These are phyloP conservation scores for Chlorencoelia australis DNA, from an alignment of 2,329 filamentous ascomycete species.

Conservation along the genomic window DNA sequence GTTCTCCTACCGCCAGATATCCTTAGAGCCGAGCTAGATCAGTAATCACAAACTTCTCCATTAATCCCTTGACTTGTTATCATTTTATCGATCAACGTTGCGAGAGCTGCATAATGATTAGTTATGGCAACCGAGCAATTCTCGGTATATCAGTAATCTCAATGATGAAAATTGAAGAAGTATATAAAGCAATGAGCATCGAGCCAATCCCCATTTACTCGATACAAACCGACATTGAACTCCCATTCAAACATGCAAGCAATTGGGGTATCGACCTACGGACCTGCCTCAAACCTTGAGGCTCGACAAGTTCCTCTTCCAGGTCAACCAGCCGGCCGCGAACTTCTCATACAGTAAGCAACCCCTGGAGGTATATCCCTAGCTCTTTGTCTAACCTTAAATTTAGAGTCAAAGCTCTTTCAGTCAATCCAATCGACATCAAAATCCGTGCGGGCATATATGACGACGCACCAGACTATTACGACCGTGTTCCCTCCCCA, in stretches of 20 bases:
- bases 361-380: background rate
- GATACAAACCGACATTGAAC: no score
- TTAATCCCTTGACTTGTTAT: no score
- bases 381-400: background rate
- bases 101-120: no score
- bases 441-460: constrained; percentile 29
- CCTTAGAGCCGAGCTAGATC: no score
- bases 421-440: constrained; percentile 32
- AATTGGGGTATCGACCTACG: background rate
- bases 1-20: no score
- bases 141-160: no score
- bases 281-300: background rate
- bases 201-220: no score
- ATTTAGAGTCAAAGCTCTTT: constrained; percentile 28
- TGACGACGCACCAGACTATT: constrained; percentile 32
- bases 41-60: no score
- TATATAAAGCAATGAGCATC: no score
- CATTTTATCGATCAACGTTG: no score
- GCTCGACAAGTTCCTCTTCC: constrained; percentile 3
- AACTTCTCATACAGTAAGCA: constrained; percentile 28
- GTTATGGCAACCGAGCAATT: no score
- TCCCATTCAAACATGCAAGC: background rate
- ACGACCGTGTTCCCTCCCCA: constrained; percentile 17
- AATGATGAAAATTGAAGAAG: no score
- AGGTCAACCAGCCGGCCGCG: constrained; percentile 21